Conservation (phyloP, 208 protist species). For the Trypanosoma scelopori region DNA sequence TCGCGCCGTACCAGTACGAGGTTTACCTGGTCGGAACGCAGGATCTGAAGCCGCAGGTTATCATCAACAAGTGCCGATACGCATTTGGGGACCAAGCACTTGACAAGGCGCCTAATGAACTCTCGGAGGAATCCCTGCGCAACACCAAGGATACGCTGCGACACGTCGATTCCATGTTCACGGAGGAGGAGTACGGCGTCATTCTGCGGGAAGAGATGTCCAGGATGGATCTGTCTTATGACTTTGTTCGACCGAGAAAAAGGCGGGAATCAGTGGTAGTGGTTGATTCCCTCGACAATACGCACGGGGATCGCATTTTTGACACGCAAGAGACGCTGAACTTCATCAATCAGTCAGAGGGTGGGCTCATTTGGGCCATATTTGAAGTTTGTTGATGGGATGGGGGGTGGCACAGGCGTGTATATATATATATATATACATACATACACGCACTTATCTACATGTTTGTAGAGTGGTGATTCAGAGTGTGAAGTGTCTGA, state of each 20-base stretch:
- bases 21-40: conserved; percentile 68
- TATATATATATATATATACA: not conserved
- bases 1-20: conserved; percentile 67
- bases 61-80: conserved; percentile 71
- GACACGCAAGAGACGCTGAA: conserved; percentile 60
- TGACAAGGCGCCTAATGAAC: conserved; percentile 1
- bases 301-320: conserved; percentile 25
- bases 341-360: conserved; percentile 51
- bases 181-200: conserved; percentile 49
- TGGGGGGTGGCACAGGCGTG: not conserved
- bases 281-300: not conserved
- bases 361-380: conserved; percentile 73
- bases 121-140: not conserved
- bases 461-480: too few species aligned
- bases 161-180: conserved; percentile 36
- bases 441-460: too few species aligned
- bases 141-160: conserved; percentile 9
- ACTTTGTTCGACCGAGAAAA: conserved; percentile 30
- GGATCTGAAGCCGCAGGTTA: conserved; percentile 62
- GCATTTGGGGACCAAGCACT: conserved; percentile 36
- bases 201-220: conserved; percentile 43
- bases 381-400: conserved; percentile 43
- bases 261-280: not conserved
- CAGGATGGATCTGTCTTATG: conserved; percentile 20
- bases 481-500: too few species aligned